Conservation (phyloP, 257 asterid genomes). For the Plantago major region DNA sequence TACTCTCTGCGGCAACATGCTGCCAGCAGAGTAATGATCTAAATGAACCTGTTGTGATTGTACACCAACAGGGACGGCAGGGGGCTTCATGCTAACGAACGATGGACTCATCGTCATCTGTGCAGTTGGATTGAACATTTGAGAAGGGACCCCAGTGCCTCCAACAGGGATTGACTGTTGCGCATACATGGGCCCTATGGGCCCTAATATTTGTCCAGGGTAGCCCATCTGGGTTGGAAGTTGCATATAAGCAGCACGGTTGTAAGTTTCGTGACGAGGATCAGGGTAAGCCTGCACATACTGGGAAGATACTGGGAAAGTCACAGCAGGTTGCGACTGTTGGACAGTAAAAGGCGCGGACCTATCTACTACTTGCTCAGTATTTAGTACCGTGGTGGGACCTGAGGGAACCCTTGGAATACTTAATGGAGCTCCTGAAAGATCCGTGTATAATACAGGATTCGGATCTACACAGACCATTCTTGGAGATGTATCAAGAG, state of each 20-base stretch:
- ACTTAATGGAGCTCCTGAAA: slow-evolving; percentile 37
- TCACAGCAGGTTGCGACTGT: slow-evolving; percentile 41
- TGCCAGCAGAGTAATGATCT: slow-evolving; percentile 56
- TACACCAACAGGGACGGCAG: slow-evolving; percentile 36
- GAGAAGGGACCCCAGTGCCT: slow-evolving; percentile 34
- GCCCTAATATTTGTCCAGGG: slow-evolving; percentile 54
- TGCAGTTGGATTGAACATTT: slow-evolving; percentile 52
- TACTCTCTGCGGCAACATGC: slow-evolving; percentile 44
- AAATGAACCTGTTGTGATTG: slow-evolving; percentile 57
- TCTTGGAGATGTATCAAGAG: slow-evolving; percentile 41
- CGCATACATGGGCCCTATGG: slow-evolving; percentile 44
- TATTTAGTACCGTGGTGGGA: slow-evolving; percentile 27
- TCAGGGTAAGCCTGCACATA: slow-evolving; percentile 50
- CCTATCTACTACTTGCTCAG: slow-evolving; percentile 51
- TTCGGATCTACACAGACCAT: slow-evolving; percentile 36
- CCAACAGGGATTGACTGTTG: slow-evolving; percentile 49
- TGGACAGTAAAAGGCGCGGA: slow-evolving; percentile 36
- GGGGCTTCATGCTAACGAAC: slow-evolving; percentile 46
- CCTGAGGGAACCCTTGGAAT: slow-evolving; percentile 42
- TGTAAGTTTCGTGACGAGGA: slow-evolving; percentile 49
- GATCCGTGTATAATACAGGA: slow-evolving; percentile 28
- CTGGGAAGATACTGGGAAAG: slow-evolving; percentile 48
- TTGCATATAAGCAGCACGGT: slow-evolving; percentile 50
- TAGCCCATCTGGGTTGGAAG: slow-evolving; percentile 63
- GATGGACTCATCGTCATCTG: slow-evolving; percentile 72